phyloP scores from a whole-genome alignment of 1,284 basidiomycete species.

The Austroboletus novae-zelandiae region DNA sequence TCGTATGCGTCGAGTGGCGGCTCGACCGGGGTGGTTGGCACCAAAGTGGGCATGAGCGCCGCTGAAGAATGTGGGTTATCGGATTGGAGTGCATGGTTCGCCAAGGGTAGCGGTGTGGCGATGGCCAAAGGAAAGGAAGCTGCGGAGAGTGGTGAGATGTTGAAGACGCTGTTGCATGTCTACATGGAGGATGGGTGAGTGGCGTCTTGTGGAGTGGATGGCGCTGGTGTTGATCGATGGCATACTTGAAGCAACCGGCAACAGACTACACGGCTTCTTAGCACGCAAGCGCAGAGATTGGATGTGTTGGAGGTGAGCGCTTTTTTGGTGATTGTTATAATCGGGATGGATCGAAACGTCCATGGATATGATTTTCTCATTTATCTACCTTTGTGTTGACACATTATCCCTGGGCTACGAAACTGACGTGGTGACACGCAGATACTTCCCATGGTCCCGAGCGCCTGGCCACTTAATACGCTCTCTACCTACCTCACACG shows the following conservation, averaged over 20 bases:
- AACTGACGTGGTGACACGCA: constrained; percentile 26
- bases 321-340: neutral
- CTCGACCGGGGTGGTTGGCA: constrained; percentile 54
- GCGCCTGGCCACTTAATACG: constrained; percentile 69
- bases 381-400: too few relatives aligned
- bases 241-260: constrained; percentile 42
- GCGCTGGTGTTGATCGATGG: neutral
- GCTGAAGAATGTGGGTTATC: constrained; percentile 40
- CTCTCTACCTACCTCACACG: constrained; percentile 78
- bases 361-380: too few relatives aligned
- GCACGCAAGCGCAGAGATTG: constrained; percentile 77
- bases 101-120: constrained; percentile 3
- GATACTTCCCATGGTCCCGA: constrained; percentile 71
- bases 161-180: constrained; percentile 73
- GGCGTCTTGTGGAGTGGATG: neutral
- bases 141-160: constrained; percentile 37
- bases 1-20: constrained; percentile 74
- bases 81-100: constrained; percentile 34
- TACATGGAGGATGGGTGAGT: constrained; percentile 75
- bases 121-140: constrained; percentile 9
- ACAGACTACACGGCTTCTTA: constrained; percentile 66
- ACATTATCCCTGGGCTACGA: too few relatives aligned
- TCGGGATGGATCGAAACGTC: too few relatives aligned
- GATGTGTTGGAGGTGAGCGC: constrained; percentile 70
- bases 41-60: constrained; percentile 41